Evolutionary conservation across 2,329 filamentous ascomycete species (phyloP).

Genomic region (Penicillium sp.): DNA sequence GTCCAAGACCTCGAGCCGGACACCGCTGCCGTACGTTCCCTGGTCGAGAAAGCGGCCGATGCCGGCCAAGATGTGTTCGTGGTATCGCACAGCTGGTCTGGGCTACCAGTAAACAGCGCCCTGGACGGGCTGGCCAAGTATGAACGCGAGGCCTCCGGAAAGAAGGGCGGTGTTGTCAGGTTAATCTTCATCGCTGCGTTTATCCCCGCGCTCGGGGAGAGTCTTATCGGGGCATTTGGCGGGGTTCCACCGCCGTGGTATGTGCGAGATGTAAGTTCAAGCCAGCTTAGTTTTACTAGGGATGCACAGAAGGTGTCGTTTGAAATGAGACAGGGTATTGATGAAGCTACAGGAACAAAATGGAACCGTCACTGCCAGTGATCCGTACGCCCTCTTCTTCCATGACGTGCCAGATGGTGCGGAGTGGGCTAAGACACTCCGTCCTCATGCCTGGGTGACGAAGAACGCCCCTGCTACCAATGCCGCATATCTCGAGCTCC

Average conservation of each 20-base stretch:
- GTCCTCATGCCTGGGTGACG: constrained; percentile 36
- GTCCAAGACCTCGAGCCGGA: constrained; percentile 33
- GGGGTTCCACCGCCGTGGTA: constrained; percentile 34
- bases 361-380: constrained; percentile 29
- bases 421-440: constrained; percentile 33
- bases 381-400: constrained; percentile 34
- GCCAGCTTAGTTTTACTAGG: neutral
- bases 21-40: constrained; percentile 35
- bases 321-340: neutral
- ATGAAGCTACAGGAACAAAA: constrained; percentile 19
- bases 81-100: constrained; percentile 42
- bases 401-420: constrained; percentile 36
- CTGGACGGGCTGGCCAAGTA: constrained; percentile 36
- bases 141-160: constrained; percentile 30
- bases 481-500: constrained; percentile 31
- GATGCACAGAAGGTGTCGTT: no score
- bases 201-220: constrained; percentile 37
- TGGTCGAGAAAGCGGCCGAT: constrained; percentile 34
- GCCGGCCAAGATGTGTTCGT: constrained; percentile 37
- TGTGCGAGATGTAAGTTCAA: constrained; percentile 35
- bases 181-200: constrained; percentile 41
- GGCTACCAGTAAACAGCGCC: constrained; percentile 41
- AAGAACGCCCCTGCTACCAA: constrained; percentile 32
- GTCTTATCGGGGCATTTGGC: constrained; percentile 35
- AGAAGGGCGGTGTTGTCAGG: constrained; percentile 38